A percentile compares a stretch with the other conserved stretches of the same genome.
Evolutionary conservation across 805 yeast species (phyloP).

Genomic region (Pichia pseudocactophila): DNA sequence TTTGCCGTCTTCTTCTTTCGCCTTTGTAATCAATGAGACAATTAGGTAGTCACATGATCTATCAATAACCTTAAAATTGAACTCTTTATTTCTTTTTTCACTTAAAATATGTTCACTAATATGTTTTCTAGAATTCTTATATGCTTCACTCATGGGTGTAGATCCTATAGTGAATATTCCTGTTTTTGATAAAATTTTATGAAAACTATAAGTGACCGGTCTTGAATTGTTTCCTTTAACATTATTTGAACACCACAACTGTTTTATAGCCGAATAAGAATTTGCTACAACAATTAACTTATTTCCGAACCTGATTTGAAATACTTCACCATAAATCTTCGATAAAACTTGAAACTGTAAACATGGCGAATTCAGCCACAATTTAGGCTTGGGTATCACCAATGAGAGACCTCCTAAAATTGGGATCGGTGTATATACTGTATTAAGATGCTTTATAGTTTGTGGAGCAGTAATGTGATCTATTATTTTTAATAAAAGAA

Average conservation of each 20-base stretch:
- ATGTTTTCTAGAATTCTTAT: conserved; percentile 38
- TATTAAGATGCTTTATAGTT: conserved; percentile 16
- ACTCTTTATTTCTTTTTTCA: conserved; percentile 29
- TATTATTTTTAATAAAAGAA: not conserved
- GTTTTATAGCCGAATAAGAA: conserved; percentile 43
- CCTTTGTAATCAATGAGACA: conserved; percentile 11
- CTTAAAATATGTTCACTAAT: conserved; percentile 34
- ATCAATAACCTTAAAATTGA: conserved; percentile 30
- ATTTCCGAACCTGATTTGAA: conserved; percentile 56
- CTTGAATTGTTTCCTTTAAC: conserved; percentile 54
- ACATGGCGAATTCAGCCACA: conserved; percentile 34
- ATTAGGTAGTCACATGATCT: conserved; percentile 28
- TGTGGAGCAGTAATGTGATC: conserved; percentile 4
- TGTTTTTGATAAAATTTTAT: conserved; percentile 41
- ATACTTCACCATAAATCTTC: conserved; percentile 36
- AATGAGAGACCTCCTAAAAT: conserved; percentile 20
- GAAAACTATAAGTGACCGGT: conserved; percentile 61
- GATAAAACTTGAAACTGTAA: conserved; percentile 38
- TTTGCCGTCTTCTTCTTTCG: not conserved
- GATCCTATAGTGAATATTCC: conserved; percentile 59
- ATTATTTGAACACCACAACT: conserved; percentile 41
- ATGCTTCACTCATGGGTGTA: conserved; percentile 47
- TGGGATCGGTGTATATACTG: conserved; percentile 18
- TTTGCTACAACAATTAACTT: conserved; percentile 57
- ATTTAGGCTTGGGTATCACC: conserved; percentile 20